Percentiles rank a stretch among this genome's conserved stretches.
phyloP scores from a whole-genome alignment of 2,329 filamentous ascomycete genomes.

The Hymenotorrendiella dingleyae region DNA sequence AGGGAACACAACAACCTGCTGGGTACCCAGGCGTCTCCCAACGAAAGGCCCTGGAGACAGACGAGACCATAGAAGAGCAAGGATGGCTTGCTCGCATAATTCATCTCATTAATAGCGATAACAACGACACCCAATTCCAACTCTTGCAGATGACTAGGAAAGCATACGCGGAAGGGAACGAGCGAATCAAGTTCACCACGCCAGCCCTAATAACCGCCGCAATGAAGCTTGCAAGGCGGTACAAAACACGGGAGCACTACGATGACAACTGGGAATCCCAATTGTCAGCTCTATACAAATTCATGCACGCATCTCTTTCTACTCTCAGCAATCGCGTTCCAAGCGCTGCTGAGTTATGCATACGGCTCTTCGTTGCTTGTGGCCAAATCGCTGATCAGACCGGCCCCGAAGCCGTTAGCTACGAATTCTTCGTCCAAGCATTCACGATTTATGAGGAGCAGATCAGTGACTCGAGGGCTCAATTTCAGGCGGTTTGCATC shows the following conservation, averaged over 20 bases:
- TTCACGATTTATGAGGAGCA: conserved; percentile 98
- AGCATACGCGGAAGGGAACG: conserved; percentile 84
- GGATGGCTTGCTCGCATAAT: conserved; percentile 92
- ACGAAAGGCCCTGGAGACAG: conserved; percentile 75
- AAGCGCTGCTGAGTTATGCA: conserved; percentile 77
- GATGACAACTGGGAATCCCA: conserved; percentile 69
- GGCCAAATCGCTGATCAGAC: conserved; percentile 90
- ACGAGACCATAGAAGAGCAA: conserved; percentile 97
- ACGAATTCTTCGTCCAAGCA: conserved; percentile 97
- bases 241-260: conserved; percentile 86
- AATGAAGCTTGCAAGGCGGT: conserved; percentile 80
- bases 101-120: conserved; percentile 73
- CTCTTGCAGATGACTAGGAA: conserved; percentile 83
- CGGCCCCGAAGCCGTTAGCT: conserved; percentile 90
- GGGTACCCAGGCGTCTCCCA: conserved; percentile 80
- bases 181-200: conserved; percentile 92
- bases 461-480: conserved; percentile 89
- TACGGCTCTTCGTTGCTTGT: conserved; percentile 85
- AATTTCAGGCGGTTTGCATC: conserved; percentile 96
- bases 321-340: conserved; percentile 80
- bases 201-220: conserved; percentile 86
- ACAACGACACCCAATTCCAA: conserved; percentile 93
- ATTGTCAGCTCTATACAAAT: conserved; percentile 84
- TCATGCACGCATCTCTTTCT: conserved; percentile 84
- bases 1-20: conserved; percentile 77